Conservation (phyloP, 2,329 filamentous ascomycete genomes). For the Aureobasidium sp. region DNA sequence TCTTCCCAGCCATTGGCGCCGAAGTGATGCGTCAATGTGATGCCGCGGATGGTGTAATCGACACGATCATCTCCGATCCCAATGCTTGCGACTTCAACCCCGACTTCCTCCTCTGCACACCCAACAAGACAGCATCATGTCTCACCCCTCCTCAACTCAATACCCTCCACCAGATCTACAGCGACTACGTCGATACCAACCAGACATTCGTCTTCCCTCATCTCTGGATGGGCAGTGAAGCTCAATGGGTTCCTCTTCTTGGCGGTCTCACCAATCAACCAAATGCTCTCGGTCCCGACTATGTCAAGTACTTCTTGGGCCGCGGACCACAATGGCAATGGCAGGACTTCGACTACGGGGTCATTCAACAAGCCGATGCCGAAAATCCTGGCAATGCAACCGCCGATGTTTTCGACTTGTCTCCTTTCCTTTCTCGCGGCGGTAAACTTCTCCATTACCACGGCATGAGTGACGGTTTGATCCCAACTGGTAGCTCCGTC, state of each 20-base stretch:
- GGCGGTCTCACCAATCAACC: conserved; percentile 23
- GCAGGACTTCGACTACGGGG: conserved; percentile 32
- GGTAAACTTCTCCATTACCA: conserved; percentile 38
- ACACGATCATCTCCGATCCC: conserved; percentile 44
- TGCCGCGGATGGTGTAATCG: conserved; percentile 39
- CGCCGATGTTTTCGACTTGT: conserved; percentile 41
- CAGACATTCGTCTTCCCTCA: conserved; percentile 36
- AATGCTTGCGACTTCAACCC: conserved; percentile 39
- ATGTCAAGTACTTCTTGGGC: conserved; percentile 36
- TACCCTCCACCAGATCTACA: conserved; percentile 36
- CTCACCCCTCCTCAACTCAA: conserved; percentile 38
- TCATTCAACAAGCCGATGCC: conserved; percentile 32
- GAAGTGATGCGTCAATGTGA: conserved; percentile 47
- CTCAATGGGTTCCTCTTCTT: conserved; percentile 30
- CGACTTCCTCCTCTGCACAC: conserved; percentile 33
- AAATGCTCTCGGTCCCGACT: conserved; percentile 31
- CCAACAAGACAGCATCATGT: conserved; percentile 26
- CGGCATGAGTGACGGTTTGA: conserved; percentile 38
- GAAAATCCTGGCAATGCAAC: conserved; percentile 42
- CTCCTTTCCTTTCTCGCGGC: conserved; percentile 35
- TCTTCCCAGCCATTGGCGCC: conserved; percentile 39
- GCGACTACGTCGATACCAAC: conserved; percentile 34
- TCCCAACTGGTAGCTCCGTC: conserved; percentile 43
- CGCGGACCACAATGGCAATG: conserved; percentile 32
- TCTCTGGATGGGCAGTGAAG: conserved; percentile 32